Percentiles rank a stretch among this genome's conserved stretches.
These are phyloP conservation scores for Nakataea oryzae DNA, from an alignment of 2,329 filamentous ascomycete genomes.

Conservation along the genomic window DNA sequence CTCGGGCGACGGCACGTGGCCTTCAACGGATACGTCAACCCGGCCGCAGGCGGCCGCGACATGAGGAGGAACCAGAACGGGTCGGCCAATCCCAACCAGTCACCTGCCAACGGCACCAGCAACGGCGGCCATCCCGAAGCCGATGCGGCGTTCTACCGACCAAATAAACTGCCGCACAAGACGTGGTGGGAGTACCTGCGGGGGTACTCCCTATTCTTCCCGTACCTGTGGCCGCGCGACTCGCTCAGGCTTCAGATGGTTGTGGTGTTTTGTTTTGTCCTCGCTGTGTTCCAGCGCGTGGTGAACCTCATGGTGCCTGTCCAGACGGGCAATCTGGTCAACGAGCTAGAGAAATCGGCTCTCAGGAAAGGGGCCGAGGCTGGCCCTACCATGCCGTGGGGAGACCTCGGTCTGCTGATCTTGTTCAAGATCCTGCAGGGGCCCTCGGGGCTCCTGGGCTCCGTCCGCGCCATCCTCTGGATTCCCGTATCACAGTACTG, in stretches of 20 bases:
- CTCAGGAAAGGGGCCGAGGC: conserved; percentile 20
- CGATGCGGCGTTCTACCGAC: conserved; percentile 77
- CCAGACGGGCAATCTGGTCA: conserved; percentile 72
- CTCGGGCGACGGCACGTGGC: conserved; percentile 33
- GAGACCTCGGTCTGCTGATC: conserved; percentile 65
- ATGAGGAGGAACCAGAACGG: conserved; percentile 7
- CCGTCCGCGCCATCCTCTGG: conserved; percentile 76
- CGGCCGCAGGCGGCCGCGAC: conserved; percentile 8
- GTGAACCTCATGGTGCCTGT: conserved; percentile 81
- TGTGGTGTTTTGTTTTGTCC: conserved; percentile 70
- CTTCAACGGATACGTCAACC: conserved; percentile 27
- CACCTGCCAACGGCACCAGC: not conserved
- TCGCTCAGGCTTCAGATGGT: conserved; percentile 62
- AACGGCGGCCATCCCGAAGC: conserved; percentile 35
- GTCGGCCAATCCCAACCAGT: not conserved
- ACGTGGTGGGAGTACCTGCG: conserved; percentile 95
- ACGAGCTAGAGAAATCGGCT: conserved; percentile 44
- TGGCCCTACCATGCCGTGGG: conserved; percentile 52
- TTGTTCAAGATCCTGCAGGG: conserved; percentile 76
- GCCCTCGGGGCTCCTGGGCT: conserved; percentile 76
- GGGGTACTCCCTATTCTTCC: conserved; percentile 89
- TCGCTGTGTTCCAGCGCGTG: conserved; percentile 70
- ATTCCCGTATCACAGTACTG: conserved; percentile 96
- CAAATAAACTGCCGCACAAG: conserved; percentile 72
- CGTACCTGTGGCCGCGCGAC: conserved; percentile 91